Evolutionary conservation across 148 eudicot genomes (phyloP).

Genomic region (Pharnaceum exiguum): DNA sequence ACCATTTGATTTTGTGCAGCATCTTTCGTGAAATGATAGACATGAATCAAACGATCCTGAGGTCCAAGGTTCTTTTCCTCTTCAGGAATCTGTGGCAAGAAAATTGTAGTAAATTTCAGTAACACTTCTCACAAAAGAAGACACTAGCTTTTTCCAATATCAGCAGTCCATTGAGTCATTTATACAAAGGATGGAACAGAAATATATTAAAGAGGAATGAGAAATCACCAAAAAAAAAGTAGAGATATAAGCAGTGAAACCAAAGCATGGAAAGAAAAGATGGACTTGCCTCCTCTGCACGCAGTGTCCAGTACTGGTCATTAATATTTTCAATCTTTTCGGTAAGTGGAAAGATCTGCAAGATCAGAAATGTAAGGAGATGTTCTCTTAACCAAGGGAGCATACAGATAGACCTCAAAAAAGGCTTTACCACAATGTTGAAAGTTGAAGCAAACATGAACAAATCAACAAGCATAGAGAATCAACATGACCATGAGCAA

Average conservation of each 20-base stretch:
- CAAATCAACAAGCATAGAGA: background rate
- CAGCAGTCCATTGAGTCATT: no score
- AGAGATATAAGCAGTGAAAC: background rate
- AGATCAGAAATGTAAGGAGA: background rate
- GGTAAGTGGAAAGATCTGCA: conserved; percentile 64
- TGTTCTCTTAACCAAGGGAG: background rate
- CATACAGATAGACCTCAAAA: background rate
- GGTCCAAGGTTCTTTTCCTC: conserved; percentile 89
- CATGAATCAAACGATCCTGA: conserved; percentile 83
- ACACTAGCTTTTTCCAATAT: no score
- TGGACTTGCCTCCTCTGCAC: conserved; percentile 75
- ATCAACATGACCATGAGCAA: background rate
- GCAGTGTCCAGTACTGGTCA: conserved; percentile 77
- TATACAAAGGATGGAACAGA: background rate
- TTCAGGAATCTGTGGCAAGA: conserved; percentile 73
- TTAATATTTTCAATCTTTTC: conserved; percentile 80
- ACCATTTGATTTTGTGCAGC: conserved; percentile 82
- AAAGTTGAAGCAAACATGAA: background rate
- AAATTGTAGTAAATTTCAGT: background rate
- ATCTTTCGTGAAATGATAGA: conserved; percentile 91
- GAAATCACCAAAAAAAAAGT: background rate
- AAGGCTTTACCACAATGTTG: background rate
- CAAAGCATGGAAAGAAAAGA: background rate
- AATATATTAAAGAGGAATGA: background rate
- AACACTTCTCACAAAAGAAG: no score